phyloP scores from a whole-genome alignment of 2,329 filamentous ascomycete species.

The Aspergillus pseudonomiae region DNA sequence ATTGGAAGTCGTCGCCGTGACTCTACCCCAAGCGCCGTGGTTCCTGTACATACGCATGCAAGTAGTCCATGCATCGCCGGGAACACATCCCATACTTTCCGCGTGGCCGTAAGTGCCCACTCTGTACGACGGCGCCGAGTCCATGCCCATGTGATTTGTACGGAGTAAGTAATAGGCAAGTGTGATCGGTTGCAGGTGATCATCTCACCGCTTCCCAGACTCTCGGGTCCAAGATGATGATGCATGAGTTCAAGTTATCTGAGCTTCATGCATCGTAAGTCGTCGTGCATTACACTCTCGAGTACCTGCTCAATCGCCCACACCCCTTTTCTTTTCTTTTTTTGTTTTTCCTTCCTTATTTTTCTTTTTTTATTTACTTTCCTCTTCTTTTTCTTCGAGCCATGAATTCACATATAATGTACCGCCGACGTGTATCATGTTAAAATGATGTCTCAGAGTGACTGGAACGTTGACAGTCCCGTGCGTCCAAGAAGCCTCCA shows the following conservation, averaged over 20 bases:
- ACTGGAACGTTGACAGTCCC: not conserved
- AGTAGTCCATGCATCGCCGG: slow-evolving; percentile 2
- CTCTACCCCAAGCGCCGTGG: not conserved
- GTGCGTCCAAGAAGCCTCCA: not conserved
- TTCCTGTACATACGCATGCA: slow-evolving; percentile 3
- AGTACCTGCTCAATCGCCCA: not conserved
- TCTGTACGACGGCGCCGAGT: not conserved
- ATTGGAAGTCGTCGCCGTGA: not conserved
- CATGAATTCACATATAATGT: not conserved
- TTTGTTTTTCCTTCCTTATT: not conserved
- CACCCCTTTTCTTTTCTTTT: not conserved
- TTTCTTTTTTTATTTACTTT: not conserved
- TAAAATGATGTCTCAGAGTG: not conserved
- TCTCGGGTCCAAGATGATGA: slow-evolving; percentile 18
- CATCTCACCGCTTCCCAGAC: slow-evolving; percentile 24
- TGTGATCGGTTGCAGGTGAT: slow-evolving; percentile 11
- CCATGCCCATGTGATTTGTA: slow-evolving; percentile 10
- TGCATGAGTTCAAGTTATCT: slow-evolving; percentile 4
- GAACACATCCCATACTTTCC: slow-evolving; percentile 3
- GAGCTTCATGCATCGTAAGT: slow-evolving; percentile 4
- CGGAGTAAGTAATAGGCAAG: slow-evolving; percentile 4
- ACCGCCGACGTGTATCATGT: not conserved
- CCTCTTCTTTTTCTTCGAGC: not conserved
- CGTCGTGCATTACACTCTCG: slow-evolving; percentile 2
- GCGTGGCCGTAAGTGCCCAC: slow-evolving; percentile 1